A percentile compares a stretch with the other conserved stretches of the same genome.
These are phyloP conservation scores for Dryas alaskensis DNA, from an alignment of 306 rosid genomes.

Conservation along the genomic window DNA sequence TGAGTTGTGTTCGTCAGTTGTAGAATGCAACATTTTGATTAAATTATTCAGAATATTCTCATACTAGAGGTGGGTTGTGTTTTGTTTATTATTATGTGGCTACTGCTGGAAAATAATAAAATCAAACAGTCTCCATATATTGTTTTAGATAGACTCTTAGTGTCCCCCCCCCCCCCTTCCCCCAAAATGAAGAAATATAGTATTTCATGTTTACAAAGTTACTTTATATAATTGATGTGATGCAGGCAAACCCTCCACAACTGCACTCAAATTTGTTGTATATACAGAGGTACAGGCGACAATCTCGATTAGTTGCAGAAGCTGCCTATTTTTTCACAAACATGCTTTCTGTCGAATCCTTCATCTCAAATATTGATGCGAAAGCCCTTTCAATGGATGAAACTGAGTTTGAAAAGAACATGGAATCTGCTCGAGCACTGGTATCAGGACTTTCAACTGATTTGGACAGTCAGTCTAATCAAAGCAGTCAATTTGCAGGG, in stretches of 20 bases:
- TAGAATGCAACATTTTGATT: neutral
- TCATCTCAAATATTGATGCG: constrained; percentile 88
- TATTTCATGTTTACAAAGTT: constrained; percentile 10
- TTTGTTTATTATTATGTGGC: neutral
- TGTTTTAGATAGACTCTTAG: neutral
- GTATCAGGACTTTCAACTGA: constrained; percentile 75
- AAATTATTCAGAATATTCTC: neutral
- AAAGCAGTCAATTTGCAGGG: constrained; percentile 42
- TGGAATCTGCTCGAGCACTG: constrained; percentile 89
- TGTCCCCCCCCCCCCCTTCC: too few relatives aligned
- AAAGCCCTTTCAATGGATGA: constrained; percentile 91
- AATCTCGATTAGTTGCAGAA: constrained; percentile 79
- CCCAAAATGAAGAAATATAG: neutral
- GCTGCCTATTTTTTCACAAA: constrained; percentile 90
- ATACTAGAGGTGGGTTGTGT: neutral
- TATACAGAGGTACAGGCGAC: constrained; percentile 85
- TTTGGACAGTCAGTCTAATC: constrained; percentile 42
- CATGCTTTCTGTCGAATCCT: constrained; percentile 90
- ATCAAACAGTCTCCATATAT: neutral
- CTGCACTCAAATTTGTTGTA: constrained; percentile 86
- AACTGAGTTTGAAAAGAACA: constrained; percentile 75
- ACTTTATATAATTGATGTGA: constrained; percentile 23
- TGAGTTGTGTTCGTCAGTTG: neutral
- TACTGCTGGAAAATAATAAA: neutral
- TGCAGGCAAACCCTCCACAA: constrained; percentile 98